Evolutionary conservation across 2,329 filamentous ascomycete genomes (phyloP).

Genomic region (Pseudofabraea citricarpa): DNA sequence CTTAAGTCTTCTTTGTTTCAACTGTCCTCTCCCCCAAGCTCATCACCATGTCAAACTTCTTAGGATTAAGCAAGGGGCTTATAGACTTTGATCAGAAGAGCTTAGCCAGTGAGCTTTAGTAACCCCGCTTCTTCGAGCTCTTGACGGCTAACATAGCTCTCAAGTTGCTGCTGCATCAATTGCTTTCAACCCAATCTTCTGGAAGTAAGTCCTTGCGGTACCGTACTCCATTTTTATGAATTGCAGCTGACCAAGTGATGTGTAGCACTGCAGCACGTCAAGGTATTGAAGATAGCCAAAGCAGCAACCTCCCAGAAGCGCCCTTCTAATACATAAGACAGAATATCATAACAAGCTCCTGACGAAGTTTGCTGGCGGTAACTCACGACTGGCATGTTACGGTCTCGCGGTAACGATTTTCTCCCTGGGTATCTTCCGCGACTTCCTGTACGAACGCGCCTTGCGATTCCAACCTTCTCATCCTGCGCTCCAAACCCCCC

Average conservation of each 20-base stretch:
- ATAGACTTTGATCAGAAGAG: slow-evolving; percentile 65
- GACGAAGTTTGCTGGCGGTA: slow-evolving; percentile 79
- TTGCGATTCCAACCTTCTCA: slow-evolving; percentile 72
- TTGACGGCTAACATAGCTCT: slow-evolving; percentile 15
- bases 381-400: slow-evolving; percentile 79
- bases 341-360: slow-evolving; percentile 91
- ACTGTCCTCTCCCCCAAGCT: neutral
- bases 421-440: slow-evolving; percentile 81
- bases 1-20: neutral
- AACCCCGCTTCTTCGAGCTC: slow-evolving; percentile 3
- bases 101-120: slow-evolving; percentile 52
- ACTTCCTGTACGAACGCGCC: slow-evolving; percentile 81
- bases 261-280: slow-evolving; percentile 73
- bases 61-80: slow-evolving; percentile 20
- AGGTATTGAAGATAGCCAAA: slow-evolving; percentile 48
- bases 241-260: neutral
- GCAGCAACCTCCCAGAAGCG: slow-evolving; percentile 18
- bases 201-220: slow-evolving; percentile 70
- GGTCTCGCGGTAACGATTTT: slow-evolving; percentile 86
- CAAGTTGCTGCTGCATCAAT: slow-evolving; percentile 78
- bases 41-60: slow-evolving; percentile 21
- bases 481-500: slow-evolving; percentile 60
- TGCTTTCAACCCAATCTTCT: slow-evolving; percentile 96
- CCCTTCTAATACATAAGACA: slow-evolving; percentile 30
- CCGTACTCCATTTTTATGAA: slow-evolving; percentile 1